Percentiles rank a stretch among this genome's conserved stretches.
phyloP scores from a whole-genome alignment of 805 yeast species.

The Yamadazyma sp. region DNA sequence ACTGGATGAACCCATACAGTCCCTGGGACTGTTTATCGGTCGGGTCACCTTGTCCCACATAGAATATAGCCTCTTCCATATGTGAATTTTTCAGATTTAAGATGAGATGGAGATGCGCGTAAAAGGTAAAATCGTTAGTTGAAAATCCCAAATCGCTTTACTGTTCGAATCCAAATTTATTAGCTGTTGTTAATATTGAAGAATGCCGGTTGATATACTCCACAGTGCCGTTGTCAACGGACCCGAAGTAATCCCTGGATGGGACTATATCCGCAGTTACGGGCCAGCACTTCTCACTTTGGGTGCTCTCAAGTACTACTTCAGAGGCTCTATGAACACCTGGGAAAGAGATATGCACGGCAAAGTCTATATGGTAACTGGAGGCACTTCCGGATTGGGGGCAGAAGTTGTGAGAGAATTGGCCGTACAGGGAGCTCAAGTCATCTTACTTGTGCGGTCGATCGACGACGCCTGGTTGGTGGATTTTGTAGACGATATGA shows the following conservation, averaged over 20 bases:
- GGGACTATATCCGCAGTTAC: constrained; percentile 53
- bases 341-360: constrained; percentile 96
- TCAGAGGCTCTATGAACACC: constrained; percentile 76
- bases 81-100: constrained; percentile 1
- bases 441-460: constrained; percentile 68
- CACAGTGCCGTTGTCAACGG: constrained; percentile 73
- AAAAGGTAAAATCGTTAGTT: no score
- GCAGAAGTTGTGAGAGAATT: constrained; percentile 70
- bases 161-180: no score
- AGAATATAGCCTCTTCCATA: constrained; percentile 54
- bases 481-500: constrained; percentile 76
- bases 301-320: constrained; percentile 63
- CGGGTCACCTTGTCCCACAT: constrained; percentile 44
- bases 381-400: constrained; percentile 95
- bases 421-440: constrained; percentile 83
- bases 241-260: constrained; percentile 72
- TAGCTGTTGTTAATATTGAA: no score
- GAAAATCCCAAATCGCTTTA: no score
- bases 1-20: constrained; percentile 40
- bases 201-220: constrained; percentile 86
- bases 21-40: constrained; percentile 46
- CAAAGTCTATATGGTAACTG: constrained; percentile 76
- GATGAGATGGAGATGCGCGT: constrained; percentile 7
- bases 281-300: constrained; percentile 54
- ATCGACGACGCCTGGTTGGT: constrained; percentile 68